Conservation (phyloP, 768 basidiomycete species). For the Termitomyces heimii region DNA sequence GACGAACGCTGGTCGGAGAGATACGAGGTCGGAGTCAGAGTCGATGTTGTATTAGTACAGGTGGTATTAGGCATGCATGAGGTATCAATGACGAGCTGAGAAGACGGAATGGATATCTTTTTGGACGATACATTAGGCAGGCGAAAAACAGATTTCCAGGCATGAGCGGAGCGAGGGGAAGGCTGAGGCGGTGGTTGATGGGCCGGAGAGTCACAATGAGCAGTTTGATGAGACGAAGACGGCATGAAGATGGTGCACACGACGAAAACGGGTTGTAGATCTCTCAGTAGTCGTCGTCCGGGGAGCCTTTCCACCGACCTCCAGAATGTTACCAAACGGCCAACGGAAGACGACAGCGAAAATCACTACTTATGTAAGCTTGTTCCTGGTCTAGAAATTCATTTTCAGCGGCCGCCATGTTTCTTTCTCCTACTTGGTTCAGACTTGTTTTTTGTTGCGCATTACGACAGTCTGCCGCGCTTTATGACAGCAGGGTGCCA, state of each 20-base stretch:
- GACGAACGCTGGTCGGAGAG: slow-evolving; percentile 64
- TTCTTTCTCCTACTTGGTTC: background rate
- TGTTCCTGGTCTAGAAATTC: background rate
- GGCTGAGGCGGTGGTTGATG: slow-evolving; percentile 14
- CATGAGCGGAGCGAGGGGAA: slow-evolving; percentile 24
- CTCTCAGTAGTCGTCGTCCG: slow-evolving; percentile 1
- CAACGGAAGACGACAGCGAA: background rate
- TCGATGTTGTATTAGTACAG: slow-evolving; percentile 33
- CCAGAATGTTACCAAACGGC: slow-evolving; percentile 2
- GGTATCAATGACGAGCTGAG: slow-evolving; percentile 50
- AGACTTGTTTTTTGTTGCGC: background rate
- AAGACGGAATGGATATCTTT: slow-evolving; percentile 39
- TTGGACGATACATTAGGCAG: slow-evolving; percentile 59
- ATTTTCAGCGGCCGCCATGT: background rate
- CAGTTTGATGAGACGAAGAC: slow-evolving; percentile 11
- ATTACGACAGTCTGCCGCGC: background rate
- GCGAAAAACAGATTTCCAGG: slow-evolving; percentile 76
- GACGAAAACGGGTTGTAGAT: background rate
- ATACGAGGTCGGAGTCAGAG: slow-evolving; percentile 47
- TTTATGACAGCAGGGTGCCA: too few species aligned
- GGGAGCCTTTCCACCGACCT: background rate
- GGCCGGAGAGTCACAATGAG: slow-evolving; percentile 10
- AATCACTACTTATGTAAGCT: slow-evolving; percentile 13
- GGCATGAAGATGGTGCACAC: slow-evolving; percentile 14
- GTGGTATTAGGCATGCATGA: slow-evolving; percentile 27